phyloP scores from a whole-genome alignment of 2,329 filamentous ascomycete species.

The Furcasterigmium furcatum region DNA sequence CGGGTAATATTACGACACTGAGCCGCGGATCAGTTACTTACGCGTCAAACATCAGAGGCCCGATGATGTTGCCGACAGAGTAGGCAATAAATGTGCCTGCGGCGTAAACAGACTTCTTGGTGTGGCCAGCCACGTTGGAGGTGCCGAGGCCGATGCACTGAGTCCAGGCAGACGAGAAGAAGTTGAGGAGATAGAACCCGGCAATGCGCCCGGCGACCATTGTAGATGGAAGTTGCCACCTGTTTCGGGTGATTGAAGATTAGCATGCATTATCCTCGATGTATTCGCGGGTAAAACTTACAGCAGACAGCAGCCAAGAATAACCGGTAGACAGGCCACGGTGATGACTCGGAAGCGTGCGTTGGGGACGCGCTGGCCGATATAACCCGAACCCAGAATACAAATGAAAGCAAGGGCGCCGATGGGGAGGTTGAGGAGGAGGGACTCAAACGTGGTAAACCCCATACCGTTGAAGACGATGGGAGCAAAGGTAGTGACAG shows the following conservation, averaged over 20 bases:
- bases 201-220: slow-evolving; percentile 18
- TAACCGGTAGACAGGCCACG: slow-evolving; percentile 20
- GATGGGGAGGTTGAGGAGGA: slow-evolving; percentile 28
- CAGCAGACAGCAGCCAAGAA: slow-evolving; percentile 22
- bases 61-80: slow-evolving; percentile 28
- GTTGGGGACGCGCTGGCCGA: slow-evolving; percentile 14
- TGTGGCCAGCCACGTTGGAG: slow-evolving; percentile 15
- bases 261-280: no score
- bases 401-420: slow-evolving; percentile 24
- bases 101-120: slow-evolving; percentile 18
- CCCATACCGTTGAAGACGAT: slow-evolving; percentile 30
- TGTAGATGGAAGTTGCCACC: slow-evolving; percentile 18
- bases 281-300: slow-evolving; percentile 15
- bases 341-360: slow-evolving; percentile 21
- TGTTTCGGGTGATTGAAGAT: no score
- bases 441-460: slow-evolving; percentile 24
- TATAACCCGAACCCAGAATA: slow-evolving; percentile 24
- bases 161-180: slow-evolving; percentile 24
- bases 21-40: no score
- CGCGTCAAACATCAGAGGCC: slow-evolving; percentile 27
- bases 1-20: neutral
- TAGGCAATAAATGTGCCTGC: slow-evolving; percentile 27
- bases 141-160: slow-evolving; percentile 17
- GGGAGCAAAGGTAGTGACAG: slow-evolving; percentile 23
- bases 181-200: slow-evolving; percentile 24